These are phyloP conservation scores for Suillus subluteus DNA, from an alignment of 768 basidiomycete genomes.

Conservation along the genomic window DNA sequence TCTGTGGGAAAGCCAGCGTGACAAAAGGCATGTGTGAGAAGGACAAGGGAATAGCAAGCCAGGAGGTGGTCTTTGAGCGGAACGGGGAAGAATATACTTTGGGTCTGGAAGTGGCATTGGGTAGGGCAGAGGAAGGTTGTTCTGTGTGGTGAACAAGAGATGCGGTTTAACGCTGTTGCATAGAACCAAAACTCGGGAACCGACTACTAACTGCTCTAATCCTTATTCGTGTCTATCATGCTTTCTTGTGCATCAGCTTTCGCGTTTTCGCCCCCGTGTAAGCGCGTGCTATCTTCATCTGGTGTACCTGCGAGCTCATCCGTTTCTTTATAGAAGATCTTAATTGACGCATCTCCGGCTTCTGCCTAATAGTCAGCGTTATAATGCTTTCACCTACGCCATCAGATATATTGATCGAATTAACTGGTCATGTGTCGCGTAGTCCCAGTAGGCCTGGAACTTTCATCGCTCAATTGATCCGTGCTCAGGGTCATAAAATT, in stretches of 20 bases:
- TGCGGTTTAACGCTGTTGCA: neutral
- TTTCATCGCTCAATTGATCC: neutral
- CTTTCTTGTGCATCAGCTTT: neutral
- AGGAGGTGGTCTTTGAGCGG: conserved; percentile 31
- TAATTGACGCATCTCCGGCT: neutral
- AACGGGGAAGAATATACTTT: conserved; percentile 30
- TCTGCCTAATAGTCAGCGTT: neutral
- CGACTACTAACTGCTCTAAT: conserved; percentile 6
- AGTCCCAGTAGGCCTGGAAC: neutral
- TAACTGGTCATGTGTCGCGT: neutral
- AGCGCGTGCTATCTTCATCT: neutral
- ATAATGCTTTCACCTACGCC: neutral
- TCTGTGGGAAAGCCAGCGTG: conserved; percentile 4
- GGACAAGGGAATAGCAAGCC: conserved; percentile 16
- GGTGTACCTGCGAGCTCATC: neutral
- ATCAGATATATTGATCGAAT: neutral
- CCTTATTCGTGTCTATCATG: conserved; percentile 4
- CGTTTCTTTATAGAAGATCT: neutral
- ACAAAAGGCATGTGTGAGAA: conserved; percentile 9
- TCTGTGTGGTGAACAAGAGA: conserved; percentile 29
- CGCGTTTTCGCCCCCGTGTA: neutral
- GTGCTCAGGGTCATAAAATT: neutral
- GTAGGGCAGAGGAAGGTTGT: conserved; percentile 36
- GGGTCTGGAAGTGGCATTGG: conserved; percentile 35
- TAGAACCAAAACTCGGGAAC: neutral